Evolutionary conservation across 208 protist genomes (phyloP).

Genomic region (Trypanosoma platydactyli): DNA sequence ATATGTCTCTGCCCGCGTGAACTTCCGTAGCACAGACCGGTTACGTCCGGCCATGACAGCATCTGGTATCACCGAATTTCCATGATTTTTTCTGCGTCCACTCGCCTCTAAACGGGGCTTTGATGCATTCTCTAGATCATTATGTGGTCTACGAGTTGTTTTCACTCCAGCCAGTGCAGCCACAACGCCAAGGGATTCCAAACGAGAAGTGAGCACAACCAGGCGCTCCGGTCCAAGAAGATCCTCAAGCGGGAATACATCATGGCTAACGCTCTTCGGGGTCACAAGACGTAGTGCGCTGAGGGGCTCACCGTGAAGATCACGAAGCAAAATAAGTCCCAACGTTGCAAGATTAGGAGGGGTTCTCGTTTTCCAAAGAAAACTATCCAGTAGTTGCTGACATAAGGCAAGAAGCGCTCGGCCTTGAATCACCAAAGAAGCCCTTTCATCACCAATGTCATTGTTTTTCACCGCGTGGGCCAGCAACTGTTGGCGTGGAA

Average conservation of each 20-base stretch:
- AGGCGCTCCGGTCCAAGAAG: slow-evolving; percentile 39
- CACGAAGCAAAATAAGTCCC: slow-evolving; percentile 31
- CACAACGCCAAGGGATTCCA: slow-evolving; percentile 25
- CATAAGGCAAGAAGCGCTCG: slow-evolving; percentile 13
- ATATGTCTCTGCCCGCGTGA: slow-evolving; percentile 41
- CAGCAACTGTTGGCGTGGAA: slow-evolving; percentile 26
- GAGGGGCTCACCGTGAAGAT: slow-evolving; percentile 26
- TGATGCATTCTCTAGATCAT: background rate
- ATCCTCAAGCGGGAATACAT: slow-evolving; percentile 66
- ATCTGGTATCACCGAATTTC: background rate
- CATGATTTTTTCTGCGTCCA: background rate
- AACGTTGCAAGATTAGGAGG: slow-evolving; percentile 25
- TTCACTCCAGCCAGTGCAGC: slow-evolving; percentile 18
- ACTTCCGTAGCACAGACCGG: slow-evolving; percentile 16
- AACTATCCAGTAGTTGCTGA: slow-evolving; percentile 17
- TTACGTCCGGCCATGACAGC: background rate
- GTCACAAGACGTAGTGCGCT: slow-evolving; percentile 40
- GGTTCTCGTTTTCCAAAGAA: slow-evolving; percentile 21
- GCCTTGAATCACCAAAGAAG: slow-evolving; percentile 1
- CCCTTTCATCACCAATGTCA: slow-evolving; percentile 12
- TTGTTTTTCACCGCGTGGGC: slow-evolving; percentile 16
- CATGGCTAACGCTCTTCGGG: slow-evolving; percentile 34
- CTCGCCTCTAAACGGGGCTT: background rate
- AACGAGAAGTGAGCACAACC: slow-evolving; percentile 58
- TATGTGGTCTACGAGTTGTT: background rate